Evolutionary conservation across 108 stramenopile genomes (phyloP).

Genomic region (Schizochytrium sp.): DNA sequence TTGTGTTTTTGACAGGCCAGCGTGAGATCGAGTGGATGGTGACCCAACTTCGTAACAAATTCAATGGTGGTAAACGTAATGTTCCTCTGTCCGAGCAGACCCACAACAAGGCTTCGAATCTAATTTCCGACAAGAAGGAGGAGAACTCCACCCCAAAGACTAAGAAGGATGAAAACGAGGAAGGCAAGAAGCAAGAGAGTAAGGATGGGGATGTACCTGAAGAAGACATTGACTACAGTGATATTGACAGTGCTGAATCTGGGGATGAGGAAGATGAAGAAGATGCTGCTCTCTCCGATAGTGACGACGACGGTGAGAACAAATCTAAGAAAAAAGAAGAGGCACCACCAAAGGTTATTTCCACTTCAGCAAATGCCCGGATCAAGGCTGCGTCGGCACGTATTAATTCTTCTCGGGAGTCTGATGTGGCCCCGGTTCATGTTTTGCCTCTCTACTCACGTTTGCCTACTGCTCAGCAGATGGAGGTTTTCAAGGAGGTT

Average conservation of each 20-base stretch:
- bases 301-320: constrained; percentile 62
- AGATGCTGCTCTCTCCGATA: constrained; percentile 72
- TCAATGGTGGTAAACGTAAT: not conserved
- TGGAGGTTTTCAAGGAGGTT: constrained; percentile 87
- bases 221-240: constrained; percentile 75
- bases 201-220: not conserved
- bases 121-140: not conserved
- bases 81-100: not conserved
- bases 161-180: constrained; percentile 59
- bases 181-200: not conserved
- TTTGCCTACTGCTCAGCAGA: constrained; percentile 89
- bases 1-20: constrained; percentile 97
- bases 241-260: constrained; percentile 87
- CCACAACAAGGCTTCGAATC: not conserved
- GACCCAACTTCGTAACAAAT: constrained; percentile 76
- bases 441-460: constrained; percentile 94
- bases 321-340: not conserved
- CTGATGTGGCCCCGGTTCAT: not conserved
- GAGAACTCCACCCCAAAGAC: not conserved
- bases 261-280: constrained; percentile 59
- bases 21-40: constrained; percentile 90
- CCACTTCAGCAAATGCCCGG: not conserved
- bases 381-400: constrained; percentile 19
- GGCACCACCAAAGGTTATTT: constrained; percentile 28
- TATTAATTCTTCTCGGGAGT: constrained; percentile 14